A percentile compares a stretch with the other conserved stretches of the same genome.
Evolutionary conservation across 2,329 filamentous ascomycete species (phyloP).

Genomic region (Allantophomopsis lycopodina): DNA sequence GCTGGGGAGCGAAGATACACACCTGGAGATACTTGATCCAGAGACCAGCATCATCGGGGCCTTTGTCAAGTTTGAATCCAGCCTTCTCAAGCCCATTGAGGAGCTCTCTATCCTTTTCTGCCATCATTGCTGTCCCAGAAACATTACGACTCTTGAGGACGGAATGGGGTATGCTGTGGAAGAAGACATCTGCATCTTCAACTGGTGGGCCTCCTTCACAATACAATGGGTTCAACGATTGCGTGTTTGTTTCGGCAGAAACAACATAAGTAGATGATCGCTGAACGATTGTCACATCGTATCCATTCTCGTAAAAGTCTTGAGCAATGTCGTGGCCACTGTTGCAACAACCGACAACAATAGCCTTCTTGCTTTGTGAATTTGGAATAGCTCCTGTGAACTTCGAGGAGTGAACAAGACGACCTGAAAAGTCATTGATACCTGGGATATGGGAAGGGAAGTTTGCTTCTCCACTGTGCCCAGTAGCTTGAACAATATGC

Average conservation of each 20-base stretch:
- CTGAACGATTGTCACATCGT: conserved; percentile 56
- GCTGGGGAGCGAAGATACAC: too few relatives aligned
- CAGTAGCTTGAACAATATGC: conserved; percentile 36
- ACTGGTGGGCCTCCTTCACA: conserved; percentile 34
- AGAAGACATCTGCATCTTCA: conserved; percentile 51
- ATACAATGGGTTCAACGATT: conserved; percentile 26
- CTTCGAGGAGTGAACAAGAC: conserved; percentile 1
- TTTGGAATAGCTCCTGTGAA: conserved; percentile 12
- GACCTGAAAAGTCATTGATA: conserved; percentile 39
- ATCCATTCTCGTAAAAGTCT: conserved; percentile 52
- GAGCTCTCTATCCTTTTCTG: conserved; percentile 20
- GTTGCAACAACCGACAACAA: conserved; percentile 57
- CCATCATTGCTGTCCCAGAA: conserved; percentile 24
- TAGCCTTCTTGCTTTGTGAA: conserved; percentile 39
- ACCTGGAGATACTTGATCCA: conserved; percentile 4
- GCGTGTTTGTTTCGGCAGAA: conserved; percentile 30
- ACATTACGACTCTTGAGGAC: conserved; percentile 46
- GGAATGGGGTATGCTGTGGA: conserved; percentile 41
- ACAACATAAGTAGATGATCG: conserved; percentile 52
- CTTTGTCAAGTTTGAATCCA: conserved; percentile 43
- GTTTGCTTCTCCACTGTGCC: conserved; percentile 36
- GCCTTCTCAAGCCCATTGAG: conserved; percentile 35
- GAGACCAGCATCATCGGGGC: conserved; percentile 33
- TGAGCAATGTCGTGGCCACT: conserved; percentile 58
- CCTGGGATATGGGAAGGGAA: conserved; percentile 28